Percentiles rank a stretch among this genome's conserved stretches.
Evolutionary conservation across 2,329 filamentous ascomycete genomes (phyloP).

Genomic region (Colletotrichum godetiae): DNA sequence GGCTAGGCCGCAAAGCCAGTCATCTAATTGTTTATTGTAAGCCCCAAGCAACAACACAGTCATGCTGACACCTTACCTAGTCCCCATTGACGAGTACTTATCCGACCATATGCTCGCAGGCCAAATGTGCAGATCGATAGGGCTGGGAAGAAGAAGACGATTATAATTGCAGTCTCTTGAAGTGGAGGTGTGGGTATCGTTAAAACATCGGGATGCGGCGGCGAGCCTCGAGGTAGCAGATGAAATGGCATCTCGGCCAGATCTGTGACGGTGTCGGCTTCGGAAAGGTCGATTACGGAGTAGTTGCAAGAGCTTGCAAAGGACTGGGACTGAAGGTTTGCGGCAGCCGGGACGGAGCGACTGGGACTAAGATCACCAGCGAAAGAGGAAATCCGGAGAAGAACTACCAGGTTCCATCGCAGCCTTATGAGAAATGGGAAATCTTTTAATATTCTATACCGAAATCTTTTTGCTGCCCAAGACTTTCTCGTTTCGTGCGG

Average conservation of each 20-base stretch:
- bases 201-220: constrained; percentile 39
- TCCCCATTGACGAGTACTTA: constrained; percentile 42
- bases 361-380: neutral
- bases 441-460: neutral
- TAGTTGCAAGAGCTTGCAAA: neutral
- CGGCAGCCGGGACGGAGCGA: neutral
- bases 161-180: constrained; percentile 42
- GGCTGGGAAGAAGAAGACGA: constrained; percentile 46
- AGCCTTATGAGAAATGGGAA: neutral
- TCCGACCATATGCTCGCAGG: constrained; percentile 38
- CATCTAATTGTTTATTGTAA: constrained; percentile 36
- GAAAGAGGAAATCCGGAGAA: neutral
- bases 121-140: constrained; percentile 42
- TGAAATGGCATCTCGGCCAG: neutral
- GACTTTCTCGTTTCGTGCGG: neutral
- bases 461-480: neutral
- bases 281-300: neutral
- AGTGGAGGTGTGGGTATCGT: constrained; percentile 46
- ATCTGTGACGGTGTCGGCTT: neutral
- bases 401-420: neutral
- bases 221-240: neutral
- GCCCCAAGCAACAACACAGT: neutral
- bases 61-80: constrained; percentile 36
- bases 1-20: constrained; percentile 40
- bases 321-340: neutral